Percentiles rank a stretch among this genome's conserved stretches.
Evolutionary conservation across 2,329 filamentous ascomycete genomes (phyloP).

Genomic region (Coleophoma crateriformis): DNA sequence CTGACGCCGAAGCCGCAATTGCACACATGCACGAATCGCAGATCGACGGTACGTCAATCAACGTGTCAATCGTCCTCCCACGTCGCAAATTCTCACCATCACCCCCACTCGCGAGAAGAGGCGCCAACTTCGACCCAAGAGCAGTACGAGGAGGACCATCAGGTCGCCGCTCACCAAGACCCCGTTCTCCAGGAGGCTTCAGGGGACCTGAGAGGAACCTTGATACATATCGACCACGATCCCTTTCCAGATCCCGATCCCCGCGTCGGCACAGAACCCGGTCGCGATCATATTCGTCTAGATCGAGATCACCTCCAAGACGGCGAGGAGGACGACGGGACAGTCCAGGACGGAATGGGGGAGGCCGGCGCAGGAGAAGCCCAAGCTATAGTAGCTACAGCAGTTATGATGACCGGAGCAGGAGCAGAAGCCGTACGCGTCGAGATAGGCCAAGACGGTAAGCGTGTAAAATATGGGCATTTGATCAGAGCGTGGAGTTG

Average conservation of each 20-base stretch:
- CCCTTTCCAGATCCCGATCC: slow-evolving; percentile 34
- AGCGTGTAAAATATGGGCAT: slow-evolving; percentile 2
- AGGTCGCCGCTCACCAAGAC: slow-evolving; percentile 16
- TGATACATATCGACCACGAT: slow-evolving; percentile 29
- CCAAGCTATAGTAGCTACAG: slow-evolving; percentile 59
- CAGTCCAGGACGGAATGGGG: slow-evolving; percentile 4
- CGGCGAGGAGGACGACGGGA: slow-evolving; percentile 17
- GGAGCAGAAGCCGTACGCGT: slow-evolving; percentile 29
- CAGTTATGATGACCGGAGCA: slow-evolving; percentile 43
- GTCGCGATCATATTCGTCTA: slow-evolving; percentile 32
- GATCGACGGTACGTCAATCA: slow-evolving; percentile 28
- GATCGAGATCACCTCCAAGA: slow-evolving; percentile 29
- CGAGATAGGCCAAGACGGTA: slow-evolving; percentile 22
- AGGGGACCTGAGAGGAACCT: slow-evolving; percentile 20
- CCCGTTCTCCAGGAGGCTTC: slow-evolving; percentile 16
- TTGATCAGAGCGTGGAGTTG: slow-evolving; percentile 19
- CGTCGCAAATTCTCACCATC: slow-evolving; percentile 66
- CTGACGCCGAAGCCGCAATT: slow-evolving; percentile 82
- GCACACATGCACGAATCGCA: slow-evolving; percentile 98
- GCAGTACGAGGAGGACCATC: slow-evolving; percentile 21
- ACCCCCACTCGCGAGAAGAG: slow-evolving; percentile 65
- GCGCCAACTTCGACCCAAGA: slow-evolving; percentile 53
- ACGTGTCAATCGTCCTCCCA: slow-evolving; percentile 29
- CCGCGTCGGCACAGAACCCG: slow-evolving; percentile 30
- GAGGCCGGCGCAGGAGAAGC: slow-evolving; percentile 35